Evolutionary conservation across 1,284 basidiomycete genomes (phyloP).

Genomic region (Takashimella koratensis): DNA sequence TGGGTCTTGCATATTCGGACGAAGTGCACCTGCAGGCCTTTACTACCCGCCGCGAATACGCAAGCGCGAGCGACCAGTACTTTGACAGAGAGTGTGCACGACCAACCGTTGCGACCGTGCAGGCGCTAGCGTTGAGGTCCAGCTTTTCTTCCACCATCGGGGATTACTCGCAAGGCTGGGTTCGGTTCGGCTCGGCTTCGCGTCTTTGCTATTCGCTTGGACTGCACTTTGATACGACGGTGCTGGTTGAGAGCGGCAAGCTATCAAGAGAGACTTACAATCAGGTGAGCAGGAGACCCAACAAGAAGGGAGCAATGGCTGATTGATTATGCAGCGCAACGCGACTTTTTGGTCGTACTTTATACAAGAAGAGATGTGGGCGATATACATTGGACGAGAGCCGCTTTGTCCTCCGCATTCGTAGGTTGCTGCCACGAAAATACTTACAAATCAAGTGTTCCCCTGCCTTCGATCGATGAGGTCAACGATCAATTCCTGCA

Average conservation of each 20-base stretch:
- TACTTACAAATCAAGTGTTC: no score
- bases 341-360: slow-evolving; percentile 30
- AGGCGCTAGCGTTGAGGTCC: slow-evolving; percentile 58
- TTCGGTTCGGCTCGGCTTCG: slow-evolving; percentile 22
- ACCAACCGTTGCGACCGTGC: slow-evolving; percentile 60
- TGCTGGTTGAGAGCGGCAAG: slow-evolving; percentile 18
- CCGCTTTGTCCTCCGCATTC: no score
- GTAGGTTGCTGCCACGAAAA: no score
- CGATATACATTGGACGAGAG: slow-evolving; percentile 28
- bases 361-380: slow-evolving; percentile 32
- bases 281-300: no score
- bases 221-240: slow-evolving; percentile 19
- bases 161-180: slow-evolving; percentile 30
- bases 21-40: slow-evolving; percentile 54
- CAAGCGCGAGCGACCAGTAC: slow-evolving; percentile 56
- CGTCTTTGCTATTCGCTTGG: slow-evolving; percentile 24
- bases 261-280: slow-evolving; percentile 15
- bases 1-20: slow-evolving; percentile 60
- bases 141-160: slow-evolving; percentile 56
- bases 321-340: slow-evolving; percentile 19
- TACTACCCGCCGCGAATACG: slow-evolving; percentile 54
- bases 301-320: no score
- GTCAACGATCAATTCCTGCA: no score
- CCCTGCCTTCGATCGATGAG: no score
- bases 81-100: slow-evolving; percentile 58